Evolutionary conservation across 23 red algal species (phyloP), one percentile per base, ranked within the genome.

Genomic region (Cyanidium caldarium): DNA sequence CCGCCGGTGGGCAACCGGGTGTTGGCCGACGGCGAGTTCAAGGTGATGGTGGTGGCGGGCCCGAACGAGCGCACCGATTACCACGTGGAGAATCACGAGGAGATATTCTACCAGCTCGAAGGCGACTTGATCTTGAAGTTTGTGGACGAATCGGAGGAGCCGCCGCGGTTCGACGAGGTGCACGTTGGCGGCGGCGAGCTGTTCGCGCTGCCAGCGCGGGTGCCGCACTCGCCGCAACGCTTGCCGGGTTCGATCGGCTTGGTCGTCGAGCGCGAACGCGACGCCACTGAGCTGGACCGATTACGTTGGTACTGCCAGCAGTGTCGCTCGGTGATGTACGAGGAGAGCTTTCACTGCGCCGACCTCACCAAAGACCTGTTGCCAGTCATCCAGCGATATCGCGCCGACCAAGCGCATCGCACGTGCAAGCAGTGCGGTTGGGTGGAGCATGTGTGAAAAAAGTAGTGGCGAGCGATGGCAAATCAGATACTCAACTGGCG

Each of bases 61-160:
- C 92, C 92, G 2, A 98, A 98, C 79, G 73, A 70, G 12, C 73
- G 92, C 14, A 86, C 83, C 46, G 92, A 98, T 58, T 98, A 89
- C 45, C 92, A 98, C 66, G 76, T 86, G 0, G 84, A 98, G 67
- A 69, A 56, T 35, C 80, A 80, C 13, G 92, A 98, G 46, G 92
- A 98, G 46, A 84, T 80, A 65, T 98, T 98, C 44, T 98, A 85
- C 73, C 92, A 98, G 72, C 68, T 98, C 19, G 72, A 85, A 44
- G 92, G 92, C 31, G 68, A 72, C 17, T 78, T 98, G 65, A 69
- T 78, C 33, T 72, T 98, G 33, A 83, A 78, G 16, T 78, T 98
- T 2, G 80, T 82, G 2, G 84, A 88, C 57, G 84, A 85, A 2
- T 73, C 73, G 16, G 23, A 28, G 13, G 31, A 25, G 7, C 51